Base-by-base conservation (phyloP, 148 eudicot species). In the Euryodendron excelsum region DNA sequence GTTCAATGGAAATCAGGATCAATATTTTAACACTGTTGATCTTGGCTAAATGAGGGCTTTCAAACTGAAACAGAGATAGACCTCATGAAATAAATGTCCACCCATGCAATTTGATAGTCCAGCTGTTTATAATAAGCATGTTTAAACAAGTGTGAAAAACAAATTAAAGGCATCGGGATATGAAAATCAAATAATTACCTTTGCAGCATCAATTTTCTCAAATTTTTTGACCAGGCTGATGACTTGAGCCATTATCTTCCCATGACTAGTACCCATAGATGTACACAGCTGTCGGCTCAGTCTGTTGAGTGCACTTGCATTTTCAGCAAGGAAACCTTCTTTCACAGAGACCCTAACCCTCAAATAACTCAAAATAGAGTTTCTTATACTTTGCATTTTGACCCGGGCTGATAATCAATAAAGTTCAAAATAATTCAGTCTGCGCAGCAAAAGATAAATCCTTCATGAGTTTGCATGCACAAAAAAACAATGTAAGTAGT, bases 141-240 rank as follows among this genome's bases (percentile, higher is more conserved):
- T n/a, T n/a, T n/a, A 20, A 67, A 68, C 31, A 21, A 41, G 41
- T n/a, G 4, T 68, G 23, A 11, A 68, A 41, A 41, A 41, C 41
- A 17, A 41, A 9, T 1, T 68, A 2, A 39, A 12, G 28, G 2
- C 65, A 25, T 61, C 14, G 33, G 69, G 20, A 64, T 14, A 20
- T 2, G 44, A 52, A 25, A 4, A 23, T 7, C 39, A n/a, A 13
- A 1, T 44, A 23, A 18, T 20, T 50, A 92, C 93, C 93, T 84
- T 88, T 33, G 87, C 31, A 48, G 85, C 85, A 61, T 92, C 93
- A 83, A 87, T 82, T 72, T 78, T 83, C 78, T 87, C 86, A 77
- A 86, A 92, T 73, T 87, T 87, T 85, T 88, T 87, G n/a, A 90
- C 93, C 78, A 92, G 82, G 67, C 67, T 73, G 71, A 92, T 83